These are phyloP conservation scores for Aaosphaeria arxii DNA, from an alignment of 2,329 filamentous ascomycete genomes.

Conservation along the genomic window DNA sequence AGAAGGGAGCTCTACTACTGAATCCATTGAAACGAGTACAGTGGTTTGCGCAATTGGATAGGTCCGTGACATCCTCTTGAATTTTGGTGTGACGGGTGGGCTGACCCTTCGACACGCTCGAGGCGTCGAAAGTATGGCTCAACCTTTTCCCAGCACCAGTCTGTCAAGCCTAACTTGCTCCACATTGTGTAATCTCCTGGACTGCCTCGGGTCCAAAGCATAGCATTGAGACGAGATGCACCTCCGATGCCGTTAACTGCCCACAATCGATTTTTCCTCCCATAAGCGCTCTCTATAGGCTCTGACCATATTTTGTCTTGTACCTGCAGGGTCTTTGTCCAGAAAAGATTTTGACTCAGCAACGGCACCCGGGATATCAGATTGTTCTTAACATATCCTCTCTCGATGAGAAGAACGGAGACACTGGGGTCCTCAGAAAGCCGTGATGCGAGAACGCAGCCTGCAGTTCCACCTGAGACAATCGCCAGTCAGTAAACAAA, in stretches of 20 bases:
- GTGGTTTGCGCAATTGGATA: conserved; percentile 1
- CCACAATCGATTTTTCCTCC: conserved; percentile 6
- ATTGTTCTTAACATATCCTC: conserved; percentile 9
- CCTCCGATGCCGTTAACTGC: conserved; percentile 11
- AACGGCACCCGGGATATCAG: conserved; percentile 8
- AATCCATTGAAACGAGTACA: conserved; percentile 9
- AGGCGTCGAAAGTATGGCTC: conserved; percentile 10
- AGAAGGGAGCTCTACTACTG: no score
- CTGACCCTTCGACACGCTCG: conserved; percentile 5
- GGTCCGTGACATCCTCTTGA: no score
- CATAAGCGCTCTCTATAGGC: conserved; percentile 6
- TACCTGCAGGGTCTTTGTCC: conserved; percentile 6
- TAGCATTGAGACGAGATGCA: conserved; percentile 11
- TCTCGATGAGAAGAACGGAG: conserved; percentile 11
- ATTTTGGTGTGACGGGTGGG: no score
- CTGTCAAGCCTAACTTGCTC: conserved; percentile 7
- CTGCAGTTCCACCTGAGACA: conserved; percentile 9
- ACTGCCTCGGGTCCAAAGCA: conserved; percentile 11
- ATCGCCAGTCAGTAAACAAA: background rate
- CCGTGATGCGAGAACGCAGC: conserved; percentile 10
- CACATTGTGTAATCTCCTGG: conserved; percentile 8
- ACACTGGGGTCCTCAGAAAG: conserved; percentile 8
- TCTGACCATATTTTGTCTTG: conserved; percentile 8
- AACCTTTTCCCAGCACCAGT: conserved; percentile 11
- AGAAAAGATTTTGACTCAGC: conserved; percentile 7